phyloP scores from a whole-genome alignment of 352 stramenopile species.

The Peronospora tabacina region DNA sequence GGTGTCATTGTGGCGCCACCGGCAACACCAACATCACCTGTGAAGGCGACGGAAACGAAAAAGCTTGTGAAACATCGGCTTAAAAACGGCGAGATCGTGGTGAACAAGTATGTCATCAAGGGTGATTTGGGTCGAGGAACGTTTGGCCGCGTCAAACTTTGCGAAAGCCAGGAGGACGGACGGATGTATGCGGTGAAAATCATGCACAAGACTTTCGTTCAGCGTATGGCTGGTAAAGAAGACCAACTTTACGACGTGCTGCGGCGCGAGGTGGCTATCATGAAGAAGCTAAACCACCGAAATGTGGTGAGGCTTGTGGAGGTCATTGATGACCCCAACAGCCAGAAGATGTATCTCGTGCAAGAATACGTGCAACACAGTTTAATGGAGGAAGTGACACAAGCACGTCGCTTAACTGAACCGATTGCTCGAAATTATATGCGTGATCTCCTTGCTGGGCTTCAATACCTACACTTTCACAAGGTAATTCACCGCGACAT shows the following conservation, averaged over 20 bases:
- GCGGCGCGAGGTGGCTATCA: slow-evolving; percentile 90
- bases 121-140: slow-evolving; percentile 86
- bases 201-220: slow-evolving; percentile 87
- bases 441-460: slow-evolving; percentile 78
- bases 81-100: slow-evolving; percentile 79
- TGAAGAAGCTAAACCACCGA: slow-evolving; percentile 92
- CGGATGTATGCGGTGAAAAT: slow-evolving; percentile 87
- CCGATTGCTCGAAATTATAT: slow-evolving; percentile 80
- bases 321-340: slow-evolving; percentile 90
- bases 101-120: slow-evolving; percentile 93
- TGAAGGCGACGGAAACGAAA: slow-evolving; percentile 63
- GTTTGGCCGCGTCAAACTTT: slow-evolving; percentile 84
- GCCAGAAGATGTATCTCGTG: slow-evolving; percentile 93
- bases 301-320: slow-evolving; percentile 92
- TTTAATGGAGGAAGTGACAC: slow-evolving; percentile 86
- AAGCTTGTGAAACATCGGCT: slow-evolving; percentile 80
- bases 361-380: slow-evolving; percentile 92
- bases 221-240: slow-evolving; percentile 81
- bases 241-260: slow-evolving; percentile 79
- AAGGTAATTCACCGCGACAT: slow-evolving; percentile 91
- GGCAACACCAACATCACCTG: slow-evolving; percentile 42
- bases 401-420: slow-evolving; percentile 52
- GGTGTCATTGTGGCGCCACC: slow-evolving; percentile 28
- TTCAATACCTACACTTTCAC: slow-evolving; percentile 91
- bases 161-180: slow-evolving; percentile 66